phyloP scores from a whole-genome alignment of 768 basidiomycete species.

The Rickenella mellea region DNA sequence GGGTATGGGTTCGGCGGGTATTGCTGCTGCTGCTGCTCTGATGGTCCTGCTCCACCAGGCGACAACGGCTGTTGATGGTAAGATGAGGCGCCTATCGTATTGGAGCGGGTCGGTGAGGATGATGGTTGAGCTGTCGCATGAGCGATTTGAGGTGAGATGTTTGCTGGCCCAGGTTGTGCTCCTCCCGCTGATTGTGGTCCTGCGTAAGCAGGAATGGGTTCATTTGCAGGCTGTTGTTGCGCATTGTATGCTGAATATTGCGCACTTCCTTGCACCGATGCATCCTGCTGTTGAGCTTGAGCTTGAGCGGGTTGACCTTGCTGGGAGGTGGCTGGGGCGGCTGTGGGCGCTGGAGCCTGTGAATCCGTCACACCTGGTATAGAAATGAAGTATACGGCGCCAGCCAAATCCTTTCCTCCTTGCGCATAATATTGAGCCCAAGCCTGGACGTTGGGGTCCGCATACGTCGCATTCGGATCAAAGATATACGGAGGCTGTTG shows the following conservation, averaged over 20 bases:
- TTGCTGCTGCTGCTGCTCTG: constrained; percentile 2
- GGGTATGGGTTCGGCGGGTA: background rate
- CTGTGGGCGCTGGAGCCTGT: constrained; percentile 14
- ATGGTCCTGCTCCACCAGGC: background rate
- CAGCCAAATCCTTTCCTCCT: constrained; percentile 65
- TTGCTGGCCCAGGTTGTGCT: background rate
- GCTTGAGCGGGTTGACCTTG: background rate
- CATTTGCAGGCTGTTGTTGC: background rate
- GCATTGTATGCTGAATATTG: background rate
- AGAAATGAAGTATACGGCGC: constrained; percentile 72
- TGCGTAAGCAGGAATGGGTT: background rate
- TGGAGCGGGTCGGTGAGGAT: background rate
- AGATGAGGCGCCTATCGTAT: background rate
- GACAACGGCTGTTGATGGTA: constrained; percentile 1
- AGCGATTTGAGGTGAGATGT: background rate
- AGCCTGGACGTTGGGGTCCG: constrained; percentile 74
- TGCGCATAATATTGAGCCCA: constrained; percentile 83
- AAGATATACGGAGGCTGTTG: constrained; percentile 42
- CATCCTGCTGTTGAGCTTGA: background rate
- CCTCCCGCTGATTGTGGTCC: background rate
- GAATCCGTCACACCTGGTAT: constrained; percentile 64
- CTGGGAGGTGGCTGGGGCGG: constrained; percentile 1
- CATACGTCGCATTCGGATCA: constrained; percentile 58
- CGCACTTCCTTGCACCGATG: background rate
- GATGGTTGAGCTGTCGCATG: background rate